phyloP scores from a whole-genome alignment of 192 early-diverging fungal species.

The Coemansia sp. region DNA sequence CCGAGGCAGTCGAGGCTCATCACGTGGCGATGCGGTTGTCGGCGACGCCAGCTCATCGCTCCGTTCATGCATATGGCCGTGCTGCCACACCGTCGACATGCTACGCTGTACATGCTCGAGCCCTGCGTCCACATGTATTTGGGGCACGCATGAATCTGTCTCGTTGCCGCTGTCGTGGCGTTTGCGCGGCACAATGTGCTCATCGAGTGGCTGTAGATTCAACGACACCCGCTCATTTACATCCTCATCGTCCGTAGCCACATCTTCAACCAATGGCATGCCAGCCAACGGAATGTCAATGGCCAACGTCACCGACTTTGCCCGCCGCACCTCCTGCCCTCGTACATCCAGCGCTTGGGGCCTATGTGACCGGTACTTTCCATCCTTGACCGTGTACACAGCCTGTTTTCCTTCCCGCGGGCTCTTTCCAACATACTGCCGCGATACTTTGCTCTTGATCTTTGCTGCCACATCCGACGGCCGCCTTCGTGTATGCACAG shows the following conservation, averaged over 20 bases:
- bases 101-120: constrained; percentile 20
- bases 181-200: neutral
- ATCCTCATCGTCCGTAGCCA: neutral
- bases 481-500: neutral
- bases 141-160: neutral
- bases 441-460: constrained; percentile 37
- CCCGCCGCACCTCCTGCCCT: neutral
- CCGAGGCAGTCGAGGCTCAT: constrained; percentile 10
- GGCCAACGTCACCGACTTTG: neutral
- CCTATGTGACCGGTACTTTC: constrained; percentile 33
- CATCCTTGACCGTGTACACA: constrained; percentile 46
- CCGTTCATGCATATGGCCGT: neutral
- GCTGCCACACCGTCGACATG: constrained; percentile 8
- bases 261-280: neutral
- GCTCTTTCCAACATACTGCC: constrained; percentile 25
- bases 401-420: constrained; percentile 24
- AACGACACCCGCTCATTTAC: too few species aligned
- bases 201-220: neutral
- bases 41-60: constrained; percentile 20
- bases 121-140: neutral
- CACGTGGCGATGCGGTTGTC: constrained; percentile 11
- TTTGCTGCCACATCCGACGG: constrained; percentile 24
- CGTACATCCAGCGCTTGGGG: neutral
- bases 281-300: neutral
- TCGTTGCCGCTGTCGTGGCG: constrained; percentile 13